Evolutionary conservation across 108 stramenopile genomes (phyloP).

Genomic region (Cyclostephanos invisitatus): DNA sequence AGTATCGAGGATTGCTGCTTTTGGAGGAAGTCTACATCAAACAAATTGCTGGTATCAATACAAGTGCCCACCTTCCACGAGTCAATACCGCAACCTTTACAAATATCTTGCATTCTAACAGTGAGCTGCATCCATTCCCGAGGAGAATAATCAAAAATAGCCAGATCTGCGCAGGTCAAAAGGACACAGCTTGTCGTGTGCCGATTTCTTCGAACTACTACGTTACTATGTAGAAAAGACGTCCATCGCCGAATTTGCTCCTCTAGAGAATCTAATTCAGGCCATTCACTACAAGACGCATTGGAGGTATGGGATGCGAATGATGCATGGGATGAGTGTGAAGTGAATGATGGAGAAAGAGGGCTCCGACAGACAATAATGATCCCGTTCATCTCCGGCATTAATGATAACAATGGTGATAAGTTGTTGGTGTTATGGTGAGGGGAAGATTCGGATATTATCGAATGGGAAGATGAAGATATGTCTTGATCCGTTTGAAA

Average conservation of each 20-base stretch:
- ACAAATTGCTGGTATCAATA: conserved; percentile 8
- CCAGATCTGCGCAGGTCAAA: conserved; percentile 18
- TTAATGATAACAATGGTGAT: conserved; percentile 20
- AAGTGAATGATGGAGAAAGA: conserved; percentile 11
- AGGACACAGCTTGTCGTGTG: conserved; percentile 6
- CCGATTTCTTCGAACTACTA: background rate
- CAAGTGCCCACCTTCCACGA: conserved; percentile 31
- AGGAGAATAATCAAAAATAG: conserved; percentile 17
- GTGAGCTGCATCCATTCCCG: conserved; percentile 19
- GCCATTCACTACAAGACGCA: conserved; percentile 12
- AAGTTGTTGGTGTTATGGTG: conserved; percentile 4
- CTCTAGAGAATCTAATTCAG: conserved; percentile 23
- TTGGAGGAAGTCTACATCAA: conserved; percentile 5
- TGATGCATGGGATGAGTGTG: conserved; percentile 13
- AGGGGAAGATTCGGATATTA: background rate
- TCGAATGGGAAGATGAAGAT: conserved; percentile 7
- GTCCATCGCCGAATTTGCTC: conserved; percentile 18
- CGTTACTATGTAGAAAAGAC: conserved; percentile 8
- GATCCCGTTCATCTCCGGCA: conserved; percentile 22
- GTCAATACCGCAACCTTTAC: conserved; percentile 10
- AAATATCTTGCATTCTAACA: conserved; percentile 20
- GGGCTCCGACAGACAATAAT: conserved; percentile 23
- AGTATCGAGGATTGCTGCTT: background rate
- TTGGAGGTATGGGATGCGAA: conserved; percentile 5
- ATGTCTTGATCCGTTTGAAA: conserved; percentile 1